These are phyloP conservation scores for Coccinonectria pachysandricola DNA, from an alignment of 2,329 filamentous ascomycete genomes.

Conservation along the genomic window DNA sequence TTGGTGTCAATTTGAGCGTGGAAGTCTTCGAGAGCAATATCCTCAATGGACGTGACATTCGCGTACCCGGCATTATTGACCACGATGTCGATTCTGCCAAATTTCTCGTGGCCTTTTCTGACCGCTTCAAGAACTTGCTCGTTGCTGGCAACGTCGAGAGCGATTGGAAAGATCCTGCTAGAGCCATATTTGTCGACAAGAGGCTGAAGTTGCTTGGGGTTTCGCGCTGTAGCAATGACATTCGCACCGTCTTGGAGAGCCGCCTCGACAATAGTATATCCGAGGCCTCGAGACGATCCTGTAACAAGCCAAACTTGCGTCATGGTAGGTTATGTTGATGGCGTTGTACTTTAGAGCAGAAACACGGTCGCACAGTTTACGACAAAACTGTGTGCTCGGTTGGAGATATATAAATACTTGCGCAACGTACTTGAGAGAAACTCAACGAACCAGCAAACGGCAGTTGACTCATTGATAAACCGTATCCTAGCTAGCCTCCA, in stretches of 20 bases:
- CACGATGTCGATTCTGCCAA: conserved; percentile 47
- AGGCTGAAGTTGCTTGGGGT: conserved; percentile 23
- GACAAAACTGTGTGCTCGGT: no score
- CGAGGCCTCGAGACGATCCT: conserved; percentile 37
- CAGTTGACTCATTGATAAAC: no score
- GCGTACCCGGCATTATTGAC: conserved; percentile 53
- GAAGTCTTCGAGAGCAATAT: conserved; percentile 36
- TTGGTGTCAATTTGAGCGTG: conserved; percentile 48
- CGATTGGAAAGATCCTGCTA: conserved; percentile 35
- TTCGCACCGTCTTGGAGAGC: conserved; percentile 29
- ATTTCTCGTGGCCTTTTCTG: conserved; percentile 32
- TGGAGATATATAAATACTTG: no score
- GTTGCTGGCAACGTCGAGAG: conserved; percentile 45
- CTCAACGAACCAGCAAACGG: no score
- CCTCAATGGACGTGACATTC: conserved; percentile 42
- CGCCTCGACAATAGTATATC: conserved; percentile 28
- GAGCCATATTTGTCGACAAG: conserved; percentile 27
- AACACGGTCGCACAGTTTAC: no score
- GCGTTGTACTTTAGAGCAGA: no score
- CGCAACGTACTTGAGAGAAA: no score
- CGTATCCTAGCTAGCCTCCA: no score
- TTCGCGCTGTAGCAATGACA: conserved; percentile 36
- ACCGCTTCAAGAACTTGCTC: conserved; percentile 24
- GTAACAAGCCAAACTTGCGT: conserved; percentile 35
- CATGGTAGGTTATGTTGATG: no score